phyloP scores from a whole-genome alignment of 441 rosid species.

The Adansonia grandidieri region DNA sequence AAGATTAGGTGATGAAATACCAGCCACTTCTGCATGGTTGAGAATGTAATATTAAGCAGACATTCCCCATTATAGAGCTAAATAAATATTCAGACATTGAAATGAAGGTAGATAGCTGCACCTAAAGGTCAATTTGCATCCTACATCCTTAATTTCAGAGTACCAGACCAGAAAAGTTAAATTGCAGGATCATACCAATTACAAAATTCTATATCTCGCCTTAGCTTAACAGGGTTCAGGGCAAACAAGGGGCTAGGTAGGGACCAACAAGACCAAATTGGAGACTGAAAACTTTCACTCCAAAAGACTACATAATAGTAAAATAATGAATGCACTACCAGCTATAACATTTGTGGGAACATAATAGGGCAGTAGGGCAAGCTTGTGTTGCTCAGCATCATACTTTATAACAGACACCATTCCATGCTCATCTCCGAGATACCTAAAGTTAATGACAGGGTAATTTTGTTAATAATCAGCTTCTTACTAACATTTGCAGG shows the following conservation, averaged over 20 bases:
- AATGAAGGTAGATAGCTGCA: conserved; percentile 3
- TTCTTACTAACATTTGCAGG: conserved; percentile 11
- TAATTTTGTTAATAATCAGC: not conserved
- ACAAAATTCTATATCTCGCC: conserved; percentile 6
- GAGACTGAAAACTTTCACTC: not conserved
- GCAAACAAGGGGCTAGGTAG: not conserved
- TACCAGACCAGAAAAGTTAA: not conserved
- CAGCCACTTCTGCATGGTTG: conserved; percentile 53
- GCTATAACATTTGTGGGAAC: conserved; percentile 64
- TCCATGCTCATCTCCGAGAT: conserved; percentile 69
- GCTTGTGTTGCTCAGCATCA: conserved; percentile 48
- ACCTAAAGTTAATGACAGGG: conserved; percentile 42
- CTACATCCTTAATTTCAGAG: conserved; percentile 18
- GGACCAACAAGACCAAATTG: not conserved
- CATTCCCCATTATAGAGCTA: conserved; percentile 18
- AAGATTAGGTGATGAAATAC: conserved; percentile 51
- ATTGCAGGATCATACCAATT: not conserved
- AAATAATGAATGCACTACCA: conserved; percentile 41
- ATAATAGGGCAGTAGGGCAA: conserved; percentile 53
- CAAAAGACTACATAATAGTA: not conserved
- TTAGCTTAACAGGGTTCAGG: not conserved
- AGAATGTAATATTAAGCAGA: conserved; percentile 23
- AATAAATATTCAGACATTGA: conserved; percentile 22
- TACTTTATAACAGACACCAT: conserved; percentile 59
- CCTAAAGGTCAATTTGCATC: not conserved